A percentile compares a stretch with the other conserved stretches of the same genome.
These are phyloP conservation scores for Kickxella alabastrina DNA, from an alignment of 192 early-diverging fungal species.

Conservation along the genomic window DNA sequence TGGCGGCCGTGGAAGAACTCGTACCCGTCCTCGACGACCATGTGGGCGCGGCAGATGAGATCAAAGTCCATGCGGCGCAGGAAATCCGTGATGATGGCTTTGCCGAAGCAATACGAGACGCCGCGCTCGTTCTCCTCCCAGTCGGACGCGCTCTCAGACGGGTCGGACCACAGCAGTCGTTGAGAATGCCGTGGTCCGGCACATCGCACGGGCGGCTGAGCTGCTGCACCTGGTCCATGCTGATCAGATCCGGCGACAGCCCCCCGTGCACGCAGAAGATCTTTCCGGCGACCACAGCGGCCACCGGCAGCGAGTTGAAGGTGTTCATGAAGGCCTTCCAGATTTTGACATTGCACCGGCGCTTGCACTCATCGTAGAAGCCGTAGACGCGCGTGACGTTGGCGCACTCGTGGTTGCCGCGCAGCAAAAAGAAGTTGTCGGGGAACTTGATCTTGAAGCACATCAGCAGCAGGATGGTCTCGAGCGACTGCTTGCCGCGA, in stretches of 20 bases:
- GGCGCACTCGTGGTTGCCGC: conserved; percentile 96
- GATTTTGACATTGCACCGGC: conserved; percentile 76
- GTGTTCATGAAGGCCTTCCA: conserved; percentile 91
- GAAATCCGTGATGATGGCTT: conserved; percentile 78
- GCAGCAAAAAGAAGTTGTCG: conserved; percentile 94
- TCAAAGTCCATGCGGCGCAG: conserved; percentile 84
- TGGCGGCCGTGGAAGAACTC: conserved; percentile 91
- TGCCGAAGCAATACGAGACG: conserved; percentile 92
- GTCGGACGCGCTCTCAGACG: conserved; percentile 69
- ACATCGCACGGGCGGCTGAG: conserved; percentile 83
- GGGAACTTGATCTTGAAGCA: conserved; percentile 97
- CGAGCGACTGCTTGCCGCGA: conserved; percentile 90
- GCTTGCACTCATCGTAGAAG: conserved; percentile 97
- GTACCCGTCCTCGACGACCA: conserved; percentile 98
- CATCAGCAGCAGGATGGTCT: conserved; percentile 89
- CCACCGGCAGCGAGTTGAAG: conserved; percentile 92
- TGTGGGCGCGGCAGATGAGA: conserved; percentile 88
- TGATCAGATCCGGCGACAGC: conserved; percentile 69
- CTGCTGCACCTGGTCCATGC: conserved; percentile 83
- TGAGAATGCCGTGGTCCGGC: conserved; percentile 87
- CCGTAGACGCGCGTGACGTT: conserved; percentile 92
- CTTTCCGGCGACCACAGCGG: conserved; percentile 85
- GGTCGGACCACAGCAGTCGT: conserved; percentile 95
- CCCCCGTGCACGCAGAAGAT: conserved; percentile 97
- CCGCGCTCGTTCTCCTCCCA: conserved; percentile 96